Evolutionary conservation across 2,329 filamentous ascomycete genomes (phyloP).

Genomic region (Phialocephala sp.): DNA sequence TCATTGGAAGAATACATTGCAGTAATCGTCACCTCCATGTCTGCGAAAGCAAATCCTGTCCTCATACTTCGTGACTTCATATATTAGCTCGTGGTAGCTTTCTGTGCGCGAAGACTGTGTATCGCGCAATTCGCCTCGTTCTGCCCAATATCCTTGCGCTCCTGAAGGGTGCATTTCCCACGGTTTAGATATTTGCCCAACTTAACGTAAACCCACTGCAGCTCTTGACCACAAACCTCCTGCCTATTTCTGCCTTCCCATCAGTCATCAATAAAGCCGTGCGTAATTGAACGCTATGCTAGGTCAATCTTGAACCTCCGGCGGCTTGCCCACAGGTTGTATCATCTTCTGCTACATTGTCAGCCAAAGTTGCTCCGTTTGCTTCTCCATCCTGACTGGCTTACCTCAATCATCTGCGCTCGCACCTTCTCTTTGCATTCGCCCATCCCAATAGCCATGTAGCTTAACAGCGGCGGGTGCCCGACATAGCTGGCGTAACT

Average conservation of each 20-base stretch:
- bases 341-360: conserved; percentile 64
- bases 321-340: conserved; percentile 68
- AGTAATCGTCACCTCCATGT: neutral
- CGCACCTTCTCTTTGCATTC: conserved; percentile 82
- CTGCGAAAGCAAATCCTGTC: neutral
- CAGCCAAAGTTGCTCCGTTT: neutral
- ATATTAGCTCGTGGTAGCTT: neutral
- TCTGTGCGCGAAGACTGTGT: neutral
- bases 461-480: conserved; percentile 85
- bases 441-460: conserved; percentile 88
- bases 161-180: neutral
- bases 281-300: neutral
- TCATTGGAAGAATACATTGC: neutral
- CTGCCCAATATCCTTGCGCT: neutral
- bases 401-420: conserved; percentile 76
- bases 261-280: neutral
- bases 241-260: neutral
- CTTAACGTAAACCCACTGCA: too few relatives aligned
- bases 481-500: conserved; percentile 88
- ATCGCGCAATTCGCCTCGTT: neutral
- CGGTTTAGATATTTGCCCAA: neutral
- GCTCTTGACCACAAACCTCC: neutral
- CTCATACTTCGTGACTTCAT: neutral
- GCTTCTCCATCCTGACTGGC: conserved; percentile 31
- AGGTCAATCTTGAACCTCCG: conserved; percentile 57